A percentile compares a stretch with the other conserved stretches of the same genome.
phyloP scores from a whole-genome alignment of 768 basidiomycete species.

The Auriscalpium orientale region DNA sequence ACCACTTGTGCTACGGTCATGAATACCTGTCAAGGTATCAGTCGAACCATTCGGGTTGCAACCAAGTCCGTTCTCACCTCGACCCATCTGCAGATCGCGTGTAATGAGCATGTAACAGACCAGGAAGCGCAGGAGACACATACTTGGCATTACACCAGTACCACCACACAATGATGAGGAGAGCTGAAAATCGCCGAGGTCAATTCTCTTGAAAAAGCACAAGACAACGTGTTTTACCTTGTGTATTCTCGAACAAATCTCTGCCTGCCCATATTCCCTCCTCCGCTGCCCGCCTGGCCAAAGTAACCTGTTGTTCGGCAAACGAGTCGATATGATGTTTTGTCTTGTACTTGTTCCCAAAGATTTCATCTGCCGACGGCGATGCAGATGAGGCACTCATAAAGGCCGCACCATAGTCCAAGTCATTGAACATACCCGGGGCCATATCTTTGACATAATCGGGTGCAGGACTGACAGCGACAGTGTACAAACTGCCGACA shows the following conservation, averaged over 20 bases:
- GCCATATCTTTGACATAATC: slow-evolving; percentile 35
- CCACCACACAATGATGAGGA: slow-evolving; percentile 61
- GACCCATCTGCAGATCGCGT: slow-evolving; percentile 47
- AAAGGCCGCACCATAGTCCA: neutral
- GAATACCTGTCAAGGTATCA: slow-evolving; percentile 40
- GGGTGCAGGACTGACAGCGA: slow-evolving; percentile 52
- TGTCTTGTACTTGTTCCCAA: slow-evolving; percentile 9
- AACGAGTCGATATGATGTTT: slow-evolving; percentile 15
- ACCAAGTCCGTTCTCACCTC: slow-evolving; percentile 36
- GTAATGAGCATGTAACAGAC: no score
- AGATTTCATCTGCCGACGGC: slow-evolving; percentile 16
- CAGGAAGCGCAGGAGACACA: neutral
- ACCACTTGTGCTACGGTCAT: slow-evolving; percentile 48
- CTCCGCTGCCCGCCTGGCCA: slow-evolving; percentile 10
- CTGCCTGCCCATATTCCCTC: slow-evolving; percentile 9
- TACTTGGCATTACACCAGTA: slow-evolving; percentile 69
- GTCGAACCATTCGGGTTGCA: neutral
- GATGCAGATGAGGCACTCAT: neutral
- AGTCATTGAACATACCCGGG: slow-evolving; percentile 21
- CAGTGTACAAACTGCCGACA: slow-evolving; percentile 67
- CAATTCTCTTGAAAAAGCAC: neutral
- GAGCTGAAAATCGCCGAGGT: slow-evolving; percentile 32
- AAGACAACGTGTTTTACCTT: slow-evolving; percentile 2
- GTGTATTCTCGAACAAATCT: slow-evolving; percentile 10
- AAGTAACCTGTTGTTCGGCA: slow-evolving; percentile 12